A percentile compares a stretch with the other conserved stretches of the same genome.
Evolutionary conservation across 2,329 filamentous ascomycete genomes (phyloP).

Genomic region (Phoma sp.): DNA sequence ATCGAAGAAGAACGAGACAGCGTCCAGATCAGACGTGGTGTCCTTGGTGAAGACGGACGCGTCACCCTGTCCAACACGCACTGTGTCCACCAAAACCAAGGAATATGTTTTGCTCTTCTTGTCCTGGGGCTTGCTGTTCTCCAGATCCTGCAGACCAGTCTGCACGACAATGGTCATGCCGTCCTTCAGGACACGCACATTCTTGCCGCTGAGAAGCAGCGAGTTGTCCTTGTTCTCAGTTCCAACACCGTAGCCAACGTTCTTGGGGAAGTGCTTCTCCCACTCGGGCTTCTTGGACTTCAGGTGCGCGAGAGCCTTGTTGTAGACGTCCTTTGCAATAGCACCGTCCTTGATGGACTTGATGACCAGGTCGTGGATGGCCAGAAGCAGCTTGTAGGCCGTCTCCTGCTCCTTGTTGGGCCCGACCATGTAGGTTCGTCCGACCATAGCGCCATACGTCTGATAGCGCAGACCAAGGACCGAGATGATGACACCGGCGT

Average conservation of each 20-base stretch:
- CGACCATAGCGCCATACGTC: slow-evolving; percentile 91
- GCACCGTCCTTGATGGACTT: slow-evolving; percentile 90
- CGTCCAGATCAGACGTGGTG: slow-evolving; percentile 87
- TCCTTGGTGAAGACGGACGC: slow-evolving; percentile 92
- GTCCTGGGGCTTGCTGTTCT: slow-evolving; percentile 85
- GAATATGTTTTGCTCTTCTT: slow-evolving; percentile 90
- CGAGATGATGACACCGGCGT: slow-evolving; percentile 91
- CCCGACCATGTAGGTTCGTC: slow-evolving; percentile 93
- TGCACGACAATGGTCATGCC: slow-evolving; percentile 96
- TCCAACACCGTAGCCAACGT: slow-evolving; percentile 88
- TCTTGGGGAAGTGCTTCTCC: slow-evolving; percentile 93
- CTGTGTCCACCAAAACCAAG: slow-evolving; percentile 88
- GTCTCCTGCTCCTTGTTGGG: slow-evolving; percentile 95
- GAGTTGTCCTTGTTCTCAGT: slow-evolving; percentile 88
- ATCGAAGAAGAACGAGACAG: slow-evolving; percentile 97
- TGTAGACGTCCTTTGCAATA: slow-evolving; percentile 86
- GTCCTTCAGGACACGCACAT: slow-evolving; percentile 80
- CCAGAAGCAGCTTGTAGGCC: slow-evolving; percentile 87
- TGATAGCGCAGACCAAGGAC: slow-evolving; percentile 93
- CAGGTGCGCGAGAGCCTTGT: slow-evolving; percentile 80
- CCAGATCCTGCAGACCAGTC: slow-evolving; percentile 87
- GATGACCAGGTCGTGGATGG: slow-evolving; percentile 86
- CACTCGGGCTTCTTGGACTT: slow-evolving; percentile 92
- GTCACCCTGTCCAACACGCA: slow-evolving; percentile 81
- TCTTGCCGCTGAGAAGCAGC: slow-evolving; percentile 86